Conservation (phyloP, 1,139 yeast species). For the Magnusiomyces sp. region DNA sequence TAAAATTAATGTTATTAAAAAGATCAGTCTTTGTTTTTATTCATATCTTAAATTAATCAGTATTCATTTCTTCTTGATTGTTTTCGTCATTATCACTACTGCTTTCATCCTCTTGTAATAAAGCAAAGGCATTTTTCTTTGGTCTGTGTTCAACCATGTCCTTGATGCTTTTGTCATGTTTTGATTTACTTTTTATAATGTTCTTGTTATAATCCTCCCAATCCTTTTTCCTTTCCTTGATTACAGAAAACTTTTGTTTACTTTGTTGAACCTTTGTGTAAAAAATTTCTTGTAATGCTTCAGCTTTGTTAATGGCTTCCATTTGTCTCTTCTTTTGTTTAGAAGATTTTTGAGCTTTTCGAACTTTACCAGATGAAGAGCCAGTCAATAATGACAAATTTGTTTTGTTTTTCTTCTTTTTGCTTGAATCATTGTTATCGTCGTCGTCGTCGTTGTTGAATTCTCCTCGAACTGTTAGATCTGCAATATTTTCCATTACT, state of each 20-base stretch:
- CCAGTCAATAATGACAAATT: too few relatives aligned
- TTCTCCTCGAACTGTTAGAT: conserved; percentile 23
- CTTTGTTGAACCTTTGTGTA: conserved; percentile 25
- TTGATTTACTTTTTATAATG: background rate
- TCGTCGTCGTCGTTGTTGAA: conserved; percentile 14
- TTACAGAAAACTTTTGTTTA: conserved; percentile 20
- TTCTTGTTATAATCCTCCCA: conserved; percentile 15
- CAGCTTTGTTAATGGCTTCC: conserved; percentile 23
- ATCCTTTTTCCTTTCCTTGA: conserved; percentile 20
- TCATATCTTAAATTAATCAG: background rate
- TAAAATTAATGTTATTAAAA: background rate
- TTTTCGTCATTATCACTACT: background rate
- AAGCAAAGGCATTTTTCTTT: conserved; percentile 1
- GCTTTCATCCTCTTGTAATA: background rate
- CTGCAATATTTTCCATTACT: conserved; percentile 26
- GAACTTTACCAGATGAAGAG: too few relatives aligned
- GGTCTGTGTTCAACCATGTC: background rate
- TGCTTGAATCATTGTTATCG: background rate
- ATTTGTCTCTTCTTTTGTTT: conserved; percentile 19
- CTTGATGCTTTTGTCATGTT: background rate
- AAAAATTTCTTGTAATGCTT: conserved; percentile 22
- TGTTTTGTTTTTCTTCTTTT: too few relatives aligned
- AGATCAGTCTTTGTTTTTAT: background rate
- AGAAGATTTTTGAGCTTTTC: conserved; percentile 17
- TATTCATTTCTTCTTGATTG: background rate